Percentiles rank a stretch among this genome's conserved stretches.
Conservation (phyloP, 75 land plant species). For the Sequoia sempervirens region DNA sequence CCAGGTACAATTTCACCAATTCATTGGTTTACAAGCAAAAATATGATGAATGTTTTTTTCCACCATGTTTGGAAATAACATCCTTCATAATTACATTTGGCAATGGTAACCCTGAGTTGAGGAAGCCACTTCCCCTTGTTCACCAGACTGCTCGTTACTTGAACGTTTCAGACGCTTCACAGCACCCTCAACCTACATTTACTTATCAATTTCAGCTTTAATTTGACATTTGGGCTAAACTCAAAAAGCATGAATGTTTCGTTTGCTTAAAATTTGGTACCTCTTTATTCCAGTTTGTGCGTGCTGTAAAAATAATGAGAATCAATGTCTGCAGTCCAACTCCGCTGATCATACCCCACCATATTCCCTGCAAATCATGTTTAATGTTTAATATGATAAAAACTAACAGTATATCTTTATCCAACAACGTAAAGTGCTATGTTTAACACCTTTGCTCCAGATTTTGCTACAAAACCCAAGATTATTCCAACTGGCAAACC, state of each 20-base stretch:
- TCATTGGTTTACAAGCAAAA: too few relatives aligned
- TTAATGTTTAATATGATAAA: neutral
- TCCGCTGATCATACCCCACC: conserved; percentile 30
- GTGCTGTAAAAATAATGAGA: conserved; percentile 8
- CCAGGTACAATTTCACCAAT: too few relatives aligned
- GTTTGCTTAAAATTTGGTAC: conserved; percentile 2
- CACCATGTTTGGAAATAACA: too few relatives aligned
- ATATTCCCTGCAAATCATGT: conserved; percentile 15
- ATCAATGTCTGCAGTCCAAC: conserved; percentile 14
- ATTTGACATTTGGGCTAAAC: too few relatives aligned
- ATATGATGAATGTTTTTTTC: too few relatives aligned
- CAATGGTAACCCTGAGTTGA: too few relatives aligned
- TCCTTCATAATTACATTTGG: too few relatives aligned
- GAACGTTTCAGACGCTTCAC: neutral
- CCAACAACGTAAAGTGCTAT: too few relatives aligned
- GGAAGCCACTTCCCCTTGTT: too few relatives aligned
- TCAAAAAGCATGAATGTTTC: too few relatives aligned
- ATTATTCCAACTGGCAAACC: conserved; percentile 47
- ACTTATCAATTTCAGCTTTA: too few relatives aligned
- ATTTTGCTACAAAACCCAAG: conserved; percentile 38
- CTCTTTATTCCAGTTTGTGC: conserved; percentile 38
- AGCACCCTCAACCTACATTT: neutral
- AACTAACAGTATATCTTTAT: too few relatives aligned
- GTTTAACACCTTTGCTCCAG: conserved; percentile 26
- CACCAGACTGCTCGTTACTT: neutral